Evolutionary conservation across 2,329 filamentous ascomycete genomes (phyloP), one percentile per base, ranked within the genome.

Genomic region (Aspergillus sp.): DNA sequence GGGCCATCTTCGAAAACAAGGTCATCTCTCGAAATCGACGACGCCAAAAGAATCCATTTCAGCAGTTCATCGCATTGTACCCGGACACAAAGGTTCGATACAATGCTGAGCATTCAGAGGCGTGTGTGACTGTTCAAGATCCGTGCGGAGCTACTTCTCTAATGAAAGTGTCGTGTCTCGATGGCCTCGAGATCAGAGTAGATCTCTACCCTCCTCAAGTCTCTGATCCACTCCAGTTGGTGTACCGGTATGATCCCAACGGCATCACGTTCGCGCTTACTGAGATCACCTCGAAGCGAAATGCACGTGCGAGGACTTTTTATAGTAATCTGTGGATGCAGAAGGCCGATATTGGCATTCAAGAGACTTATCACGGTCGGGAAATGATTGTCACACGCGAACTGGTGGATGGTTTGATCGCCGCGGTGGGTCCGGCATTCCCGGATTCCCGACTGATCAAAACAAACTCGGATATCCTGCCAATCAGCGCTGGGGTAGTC

Each of bases 251-350:
- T 79, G 89, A 91, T 72, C 92, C 92, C 1, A 91, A 96, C 76
- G 88, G 90, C 59, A 92, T 92, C 21, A 96, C 96, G 71, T 91
- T 93, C 17, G 91, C 92, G 15, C 95, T 98, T 65, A 89, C 88
- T 61, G 94, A 98, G 77, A 88, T 96, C 62, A 98, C 97, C 92
- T 85, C 92, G 21, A 87, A 86, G 50, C 91, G 95, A 70, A 98
- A 97, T 74, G 92, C 96, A 73, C 89, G 91, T 63, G 96, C 97
- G 83, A 97, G 97, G 82, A 90, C 95, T 76, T 98, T 98, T 75
- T 98, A 98, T 83, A 97, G 94, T 87, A 87, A 87, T 68, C 88
- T 95, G 64, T 98, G 94, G 94, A 97, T 98, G 69, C 41, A 44
- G 19, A 83, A 92, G 55, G 91, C 96, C 67, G 77, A 82, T 27